Conservation (phyloP, 495 filamentous ascomycete genomes). For the Neurospora sp. region DNA sequence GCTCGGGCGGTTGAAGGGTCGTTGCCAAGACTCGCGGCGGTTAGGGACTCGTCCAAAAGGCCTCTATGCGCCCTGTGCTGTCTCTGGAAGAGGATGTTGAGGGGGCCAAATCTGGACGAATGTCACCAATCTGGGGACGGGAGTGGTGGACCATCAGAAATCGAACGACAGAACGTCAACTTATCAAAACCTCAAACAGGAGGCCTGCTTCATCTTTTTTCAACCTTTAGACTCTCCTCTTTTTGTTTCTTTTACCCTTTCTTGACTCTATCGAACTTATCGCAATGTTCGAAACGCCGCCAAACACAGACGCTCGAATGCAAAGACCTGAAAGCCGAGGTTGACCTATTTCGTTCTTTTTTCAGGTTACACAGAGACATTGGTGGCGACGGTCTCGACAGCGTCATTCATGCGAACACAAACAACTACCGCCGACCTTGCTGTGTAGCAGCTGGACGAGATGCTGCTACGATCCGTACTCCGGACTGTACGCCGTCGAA, state of each 20-base stretch:
- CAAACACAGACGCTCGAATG: neutral
- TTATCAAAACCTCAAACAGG: neutral
- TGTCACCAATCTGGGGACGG: neutral
- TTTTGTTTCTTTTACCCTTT: neutral
- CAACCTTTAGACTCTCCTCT: neutral
- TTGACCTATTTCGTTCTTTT: neutral
- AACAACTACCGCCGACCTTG: neutral
- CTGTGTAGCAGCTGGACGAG: neutral
- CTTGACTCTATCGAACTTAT: neutral
- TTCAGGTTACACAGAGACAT: neutral
- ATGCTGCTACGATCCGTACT: neutral
- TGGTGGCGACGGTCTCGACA: neutral
- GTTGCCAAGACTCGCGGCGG: neutral
- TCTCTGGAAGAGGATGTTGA: neutral
- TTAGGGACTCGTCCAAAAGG: neutral
- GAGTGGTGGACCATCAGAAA: neutral
- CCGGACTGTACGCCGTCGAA: neutral
- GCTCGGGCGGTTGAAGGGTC: neutral
- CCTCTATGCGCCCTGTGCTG: neutral
- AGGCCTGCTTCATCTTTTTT: neutral
- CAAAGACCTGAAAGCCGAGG: neutral
- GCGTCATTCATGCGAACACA: neutral
- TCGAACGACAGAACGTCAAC: neutral
- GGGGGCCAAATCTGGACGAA: neutral
- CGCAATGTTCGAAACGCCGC: neutral